Conservation (phyloP, 352 stramenopile species). For the Lagenidium giganteum region DNA sequence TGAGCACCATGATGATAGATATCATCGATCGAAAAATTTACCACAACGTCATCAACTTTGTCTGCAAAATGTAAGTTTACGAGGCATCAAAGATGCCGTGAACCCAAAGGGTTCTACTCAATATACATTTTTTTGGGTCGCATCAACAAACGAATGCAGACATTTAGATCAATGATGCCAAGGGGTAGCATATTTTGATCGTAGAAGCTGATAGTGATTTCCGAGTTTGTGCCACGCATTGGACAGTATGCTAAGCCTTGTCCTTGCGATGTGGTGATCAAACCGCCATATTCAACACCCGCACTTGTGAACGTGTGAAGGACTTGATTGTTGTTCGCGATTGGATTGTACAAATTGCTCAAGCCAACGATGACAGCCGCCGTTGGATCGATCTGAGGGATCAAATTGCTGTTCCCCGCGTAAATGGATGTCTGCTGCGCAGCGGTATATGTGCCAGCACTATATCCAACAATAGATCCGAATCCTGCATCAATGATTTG, state of each 20-base stretch:
- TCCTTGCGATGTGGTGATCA: slow-evolving; percentile 11
- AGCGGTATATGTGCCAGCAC: slow-evolving; percentile 1
- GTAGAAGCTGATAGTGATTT: slow-evolving; percentile 6
- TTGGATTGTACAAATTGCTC: slow-evolving; percentile 17
- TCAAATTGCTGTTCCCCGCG: slow-evolving; percentile 11
- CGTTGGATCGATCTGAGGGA: slow-evolving; percentile 11
- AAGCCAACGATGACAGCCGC: slow-evolving; percentile 1
- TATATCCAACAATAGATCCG: slow-evolving; percentile 11
- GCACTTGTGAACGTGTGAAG: too few relatives aligned
- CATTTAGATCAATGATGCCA: slow-evolving; percentile 10
- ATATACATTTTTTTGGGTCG: slow-evolving; percentile 19
- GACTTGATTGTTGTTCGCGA: slow-evolving; percentile 19
- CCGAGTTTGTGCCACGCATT: slow-evolving; percentile 8
- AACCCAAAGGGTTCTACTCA: too few relatives aligned
- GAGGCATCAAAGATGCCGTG: too few relatives aligned
- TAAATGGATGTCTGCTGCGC: slow-evolving; percentile 7
- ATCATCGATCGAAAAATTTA: slow-evolving; percentile 16
- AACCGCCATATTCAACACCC: slow-evolving; percentile 10
- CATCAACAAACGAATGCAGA: slow-evolving; percentile 16
- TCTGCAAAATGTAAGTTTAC: slow-evolving; percentile 15
- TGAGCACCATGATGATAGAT: slow-evolving; percentile 21
- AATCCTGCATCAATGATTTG: slow-evolving; percentile 4
- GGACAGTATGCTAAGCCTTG: slow-evolving; percentile 7
- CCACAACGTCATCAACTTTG: slow-evolving; percentile 11
- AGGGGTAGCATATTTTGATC: slow-evolving; percentile 12